Evolutionary conservation across 2,329 filamentous ascomycete species (phyloP).

Genomic region (Talaromyces sp.): DNA sequence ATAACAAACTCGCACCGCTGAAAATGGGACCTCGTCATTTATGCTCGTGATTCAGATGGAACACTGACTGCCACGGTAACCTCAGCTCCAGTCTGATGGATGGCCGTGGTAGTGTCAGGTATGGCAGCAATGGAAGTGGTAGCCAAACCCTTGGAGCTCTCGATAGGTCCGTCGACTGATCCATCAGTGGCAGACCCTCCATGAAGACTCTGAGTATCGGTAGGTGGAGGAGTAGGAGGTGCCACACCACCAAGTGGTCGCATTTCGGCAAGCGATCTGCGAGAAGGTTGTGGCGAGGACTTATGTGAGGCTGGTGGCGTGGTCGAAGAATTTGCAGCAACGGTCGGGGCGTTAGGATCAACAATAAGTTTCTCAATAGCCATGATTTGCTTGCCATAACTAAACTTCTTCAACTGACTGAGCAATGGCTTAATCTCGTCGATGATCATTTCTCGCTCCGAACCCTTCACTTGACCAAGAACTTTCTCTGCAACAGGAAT

Average conservation of each 20-base stretch:
- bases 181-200: conserved; percentile 19
- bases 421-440: conserved; percentile 64
- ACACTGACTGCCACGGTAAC: conserved; percentile 26
- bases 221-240: conserved; percentile 65
- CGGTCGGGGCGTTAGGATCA: conserved; percentile 29
- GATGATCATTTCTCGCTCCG: conserved; percentile 58
- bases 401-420: conserved; percentile 59
- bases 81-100: conserved; percentile 22
- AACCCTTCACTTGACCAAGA: conserved; percentile 59
- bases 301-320: conserved; percentile 41
- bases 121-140: conserved; percentile 34
- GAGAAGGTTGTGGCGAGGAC: conserved; percentile 36
- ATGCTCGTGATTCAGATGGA: conserved; percentile 20
- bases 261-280: conserved; percentile 32
- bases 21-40: conserved; percentile 24
- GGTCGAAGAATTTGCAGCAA: conserved; percentile 33
- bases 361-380: conserved; percentile 60
- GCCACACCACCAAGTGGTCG: conserved; percentile 52
- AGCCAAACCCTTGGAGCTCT: conserved; percentile 33
- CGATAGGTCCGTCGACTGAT: conserved; percentile 47
- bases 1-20: conserved; percentile 26
- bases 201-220: conserved; percentile 59
- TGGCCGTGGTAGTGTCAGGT: conserved; percentile 27
- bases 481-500: conserved; percentile 66
- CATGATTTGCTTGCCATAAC: conserved; percentile 63